Evolutionary conservation across 768 basidiomycete species (phyloP), one percentile per base, ranked within the genome.

Genomic region (Boletellus ananiceps): DNA sequence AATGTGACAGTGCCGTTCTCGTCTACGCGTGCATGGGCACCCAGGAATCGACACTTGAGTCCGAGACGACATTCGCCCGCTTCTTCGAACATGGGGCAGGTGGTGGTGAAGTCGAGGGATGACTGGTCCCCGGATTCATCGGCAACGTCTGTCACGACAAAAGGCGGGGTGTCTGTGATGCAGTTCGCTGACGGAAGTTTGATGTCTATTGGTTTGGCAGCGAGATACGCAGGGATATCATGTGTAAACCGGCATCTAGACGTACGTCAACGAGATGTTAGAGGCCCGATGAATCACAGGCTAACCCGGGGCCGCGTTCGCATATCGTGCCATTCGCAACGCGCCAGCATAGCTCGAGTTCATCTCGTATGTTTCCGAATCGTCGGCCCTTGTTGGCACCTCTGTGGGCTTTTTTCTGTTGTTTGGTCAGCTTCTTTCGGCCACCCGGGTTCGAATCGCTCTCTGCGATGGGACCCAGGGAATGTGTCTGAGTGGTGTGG

Each of bases 1-100:
- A 86, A 60, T 21, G 65, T 65, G 14, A 79, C 57, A 2, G 66
- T 54, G 2, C 79, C 82, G 13, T 71, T 68, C 14, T 74, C 74
- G 29, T 76, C 71, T 32, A 69, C 68, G 15, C 62, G 68, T 11
- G 86, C 69, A 66, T 99, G 95, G 3, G 80, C 84, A 12, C 86
- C 85, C 5, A 96, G 77, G 68, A 88, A 96, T 2, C 96, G 82
- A 64, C 96, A 99, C 66, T 93, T 91, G 66, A 88, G 84, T 11
- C 93, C 96, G 14, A 67, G 56, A 36, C 67, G 65, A 47, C 66
- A 67, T 49, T 63, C 62, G 0, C 58, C 59, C 38, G 62, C 60
- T 44, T 67, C 67, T 16, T 63, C 58, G 21, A 65, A 67, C 25
- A 39, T 47, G 19, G 61, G 57, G 21, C 67, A 67, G 1, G 46